Conservation (phyloP, 177 flowering plant genomes). For the Vitis hybrid region DNA sequence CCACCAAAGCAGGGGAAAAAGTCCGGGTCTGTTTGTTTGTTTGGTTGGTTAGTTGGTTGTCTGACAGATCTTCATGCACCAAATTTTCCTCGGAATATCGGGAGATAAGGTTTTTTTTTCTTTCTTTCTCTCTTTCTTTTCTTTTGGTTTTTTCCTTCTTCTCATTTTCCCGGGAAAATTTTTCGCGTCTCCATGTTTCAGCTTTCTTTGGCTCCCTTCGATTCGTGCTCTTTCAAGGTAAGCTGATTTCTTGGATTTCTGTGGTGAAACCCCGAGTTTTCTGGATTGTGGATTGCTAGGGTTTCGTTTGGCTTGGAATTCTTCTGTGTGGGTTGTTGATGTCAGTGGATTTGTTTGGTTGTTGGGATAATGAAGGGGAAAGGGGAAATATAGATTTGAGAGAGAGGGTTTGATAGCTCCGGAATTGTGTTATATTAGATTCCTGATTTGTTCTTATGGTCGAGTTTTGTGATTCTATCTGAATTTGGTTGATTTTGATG, state of each 20-base stretch:
- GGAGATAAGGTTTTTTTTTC: too few relatives aligned
- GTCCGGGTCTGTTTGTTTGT: neutral
- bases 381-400: neutral
- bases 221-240: constrained; percentile 1
- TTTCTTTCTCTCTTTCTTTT: too few relatives aligned
- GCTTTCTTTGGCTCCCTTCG: neutral
- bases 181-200: neutral
- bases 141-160: too few relatives aligned
- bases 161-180: constrained; percentile 17
- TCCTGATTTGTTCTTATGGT: neutral
- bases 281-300: neutral
- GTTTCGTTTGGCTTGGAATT: too few relatives aligned
- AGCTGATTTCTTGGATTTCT: neutral
- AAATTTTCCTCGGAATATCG: neutral
- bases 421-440: neutral
- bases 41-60: neutral
- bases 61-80: neutral
- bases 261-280: neutral
- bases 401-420: constrained; percentile 10
- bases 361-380: too few relatives aligned
- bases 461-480: constrained; percentile 6
- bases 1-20: neutral
- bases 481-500: constrained; percentile 18
- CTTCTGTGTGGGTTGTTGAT: too few relatives aligned
- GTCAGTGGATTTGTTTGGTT: too few relatives aligned